phyloP scores from a whole-genome alignment of 768 basidiomycete species.

The Sutorius australiensis region DNA sequence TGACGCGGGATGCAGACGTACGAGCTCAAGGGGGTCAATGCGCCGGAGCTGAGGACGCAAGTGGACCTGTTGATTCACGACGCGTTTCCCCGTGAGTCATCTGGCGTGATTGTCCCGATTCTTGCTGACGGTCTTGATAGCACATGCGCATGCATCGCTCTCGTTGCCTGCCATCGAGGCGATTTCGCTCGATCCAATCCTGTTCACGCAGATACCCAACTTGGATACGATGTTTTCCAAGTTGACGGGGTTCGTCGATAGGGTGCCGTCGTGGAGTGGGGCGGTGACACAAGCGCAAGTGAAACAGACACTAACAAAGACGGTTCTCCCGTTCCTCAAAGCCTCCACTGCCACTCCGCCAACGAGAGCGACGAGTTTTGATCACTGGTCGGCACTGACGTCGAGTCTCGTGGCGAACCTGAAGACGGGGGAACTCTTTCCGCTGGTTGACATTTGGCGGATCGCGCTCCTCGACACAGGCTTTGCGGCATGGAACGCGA shows the following conservation, averaged over 20 bases:
- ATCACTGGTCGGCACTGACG: slow-evolving; percentile 48
- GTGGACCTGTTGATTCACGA: slow-evolving; percentile 71
- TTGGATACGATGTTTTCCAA: slow-evolving; percentile 63
- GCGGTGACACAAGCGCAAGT: slow-evolving; percentile 33
- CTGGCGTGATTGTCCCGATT: background rate
- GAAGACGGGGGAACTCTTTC: slow-evolving; percentile 61
- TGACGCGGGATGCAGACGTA: slow-evolving; percentile 41
- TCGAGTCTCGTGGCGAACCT: slow-evolving; percentile 42
- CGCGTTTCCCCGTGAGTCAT: slow-evolving; percentile 72
- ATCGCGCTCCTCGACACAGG: slow-evolving; percentile 65
- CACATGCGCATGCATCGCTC: slow-evolving; percentile 69
- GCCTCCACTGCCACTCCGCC: slow-evolving; percentile 37
- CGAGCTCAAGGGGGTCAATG: slow-evolving; percentile 71
- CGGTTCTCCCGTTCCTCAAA: slow-evolving; percentile 64
- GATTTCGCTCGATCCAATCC: slow-evolving; percentile 68
- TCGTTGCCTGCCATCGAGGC: slow-evolving; percentile 57
- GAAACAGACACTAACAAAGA: slow-evolving; percentile 46
- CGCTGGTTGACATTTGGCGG: slow-evolving; percentile 79
- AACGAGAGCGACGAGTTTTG: slow-evolving; percentile 36
- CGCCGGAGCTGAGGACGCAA: slow-evolving; percentile 64
- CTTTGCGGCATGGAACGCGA: slow-evolving; percentile 49
- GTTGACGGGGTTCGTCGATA: slow-evolving; percentile 59
- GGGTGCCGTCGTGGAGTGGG: slow-evolving; percentile 35
- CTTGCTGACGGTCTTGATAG: slow-evolving; percentile 35
- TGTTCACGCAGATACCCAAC: slow-evolving; percentile 69